Evolutionary conservation across 305 asterid species (phyloP).

Genomic region (Coffea humblotiana): DNA sequence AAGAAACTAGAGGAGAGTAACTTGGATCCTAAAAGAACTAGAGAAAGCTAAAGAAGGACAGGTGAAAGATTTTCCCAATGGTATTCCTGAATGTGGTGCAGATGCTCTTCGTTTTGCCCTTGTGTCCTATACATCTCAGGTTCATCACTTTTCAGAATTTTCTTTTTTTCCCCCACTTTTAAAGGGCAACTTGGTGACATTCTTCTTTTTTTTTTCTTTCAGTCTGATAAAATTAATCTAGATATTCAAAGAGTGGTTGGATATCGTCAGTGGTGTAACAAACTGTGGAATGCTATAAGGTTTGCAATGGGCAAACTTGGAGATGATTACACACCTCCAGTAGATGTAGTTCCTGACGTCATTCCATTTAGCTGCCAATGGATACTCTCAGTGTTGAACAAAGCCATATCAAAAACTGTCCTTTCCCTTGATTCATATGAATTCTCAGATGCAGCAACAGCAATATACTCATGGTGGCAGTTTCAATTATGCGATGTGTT

Average conservation of each 20-base stretch:
- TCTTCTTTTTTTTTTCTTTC: conserved; percentile 39
- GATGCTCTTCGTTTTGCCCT: conserved; percentile 98
- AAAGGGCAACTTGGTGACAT: conserved; percentile 10
- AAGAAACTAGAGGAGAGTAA: conserved; percentile 88
- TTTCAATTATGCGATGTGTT: conserved; percentile 85
- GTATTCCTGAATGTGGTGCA: conserved; percentile 92
- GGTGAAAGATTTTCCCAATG: conserved; percentile 79
- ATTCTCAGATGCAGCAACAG: conserved; percentile 84
- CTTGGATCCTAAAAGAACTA: conserved; percentile 74
- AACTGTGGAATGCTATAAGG: conserved; percentile 93
- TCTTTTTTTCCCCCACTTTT: conserved; percentile 4
- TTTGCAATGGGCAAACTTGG: conserved; percentile 95
- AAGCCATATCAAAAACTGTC: conserved; percentile 75
- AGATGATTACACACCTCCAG: conserved; percentile 78
- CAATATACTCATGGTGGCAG: conserved; percentile 88
- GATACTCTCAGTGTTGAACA: conserved; percentile 86
- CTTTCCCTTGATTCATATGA: conserved; percentile 68
- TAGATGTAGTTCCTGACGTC: conserved; percentile 42
- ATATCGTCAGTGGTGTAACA: conserved; percentile 96
- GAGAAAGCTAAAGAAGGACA: conserved; percentile 87
- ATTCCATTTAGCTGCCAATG: conserved; percentile 96
- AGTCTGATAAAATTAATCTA: conserved; percentile 87
- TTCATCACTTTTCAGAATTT: conserved; percentile 23
- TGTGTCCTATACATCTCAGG: conserved; percentile 94
- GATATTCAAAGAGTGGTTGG: conserved; percentile 94